Percentiles rank a stretch among this genome's conserved stretches.
Conservation (phyloP, 768 basidiomycete species). For the Thelephora aurantiotincta region DNA sequence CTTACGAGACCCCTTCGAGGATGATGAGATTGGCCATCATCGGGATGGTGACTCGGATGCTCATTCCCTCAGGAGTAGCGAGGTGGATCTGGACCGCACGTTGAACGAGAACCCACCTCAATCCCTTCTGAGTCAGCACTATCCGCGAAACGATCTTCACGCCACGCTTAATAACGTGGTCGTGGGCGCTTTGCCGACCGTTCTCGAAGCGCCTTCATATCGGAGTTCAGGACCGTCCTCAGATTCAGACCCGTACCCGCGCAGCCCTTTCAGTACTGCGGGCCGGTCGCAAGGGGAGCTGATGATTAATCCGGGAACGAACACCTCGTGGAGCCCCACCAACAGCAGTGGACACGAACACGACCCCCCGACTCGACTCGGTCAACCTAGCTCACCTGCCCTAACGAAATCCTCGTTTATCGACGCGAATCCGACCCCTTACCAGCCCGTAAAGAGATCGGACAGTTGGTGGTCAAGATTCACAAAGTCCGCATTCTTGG, state of each 20-base stretch:
- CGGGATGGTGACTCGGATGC: constrained; percentile 9
- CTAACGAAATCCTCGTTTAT: constrained; percentile 28
- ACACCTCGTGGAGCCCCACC: constrained; percentile 1
- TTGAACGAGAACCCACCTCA: neutral
- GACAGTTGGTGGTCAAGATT: constrained; percentile 75
- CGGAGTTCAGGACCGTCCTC: constrained; percentile 8
- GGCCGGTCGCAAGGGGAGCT: constrained; percentile 7
- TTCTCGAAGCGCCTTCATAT: neutral
- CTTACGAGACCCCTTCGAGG: constrained; percentile 15
- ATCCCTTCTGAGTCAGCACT: neutral
- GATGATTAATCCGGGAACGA: constrained; percentile 5
- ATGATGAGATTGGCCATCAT: constrained; percentile 10
- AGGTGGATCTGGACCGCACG: neutral
- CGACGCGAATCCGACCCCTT: constrained; percentile 24
- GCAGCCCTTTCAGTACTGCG: constrained; percentile 6
- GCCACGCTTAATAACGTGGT: neutral
- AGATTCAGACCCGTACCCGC: constrained; percentile 7
- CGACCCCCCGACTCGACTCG: neutral
- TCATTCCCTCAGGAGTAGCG: neutral
- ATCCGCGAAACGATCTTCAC: neutral
- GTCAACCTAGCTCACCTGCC: constrained; percentile 9
- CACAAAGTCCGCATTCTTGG: constrained; percentile 48
- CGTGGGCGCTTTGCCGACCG: neutral
- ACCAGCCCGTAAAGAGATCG: constrained; percentile 42
- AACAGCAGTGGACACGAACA: no score